A percentile compares a stretch with the other conserved stretches of the same genome.
phyloP scores from a whole-genome alignment of 1,139 yeast genomes.

The Candida freyschussii region DNA sequence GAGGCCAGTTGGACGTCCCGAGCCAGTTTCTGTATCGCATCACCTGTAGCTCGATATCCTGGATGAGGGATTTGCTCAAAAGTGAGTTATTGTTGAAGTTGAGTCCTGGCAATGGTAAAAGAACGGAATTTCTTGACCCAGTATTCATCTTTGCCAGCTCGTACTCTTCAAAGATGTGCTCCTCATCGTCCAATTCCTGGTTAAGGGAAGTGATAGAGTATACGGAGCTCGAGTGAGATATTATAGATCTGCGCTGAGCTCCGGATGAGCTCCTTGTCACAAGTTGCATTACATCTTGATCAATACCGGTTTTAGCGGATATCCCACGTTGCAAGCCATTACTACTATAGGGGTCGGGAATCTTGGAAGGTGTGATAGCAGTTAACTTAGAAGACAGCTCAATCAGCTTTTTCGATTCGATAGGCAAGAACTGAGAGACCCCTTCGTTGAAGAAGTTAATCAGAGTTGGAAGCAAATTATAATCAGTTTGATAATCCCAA shows the following conservation, averaged over 20 bases:
- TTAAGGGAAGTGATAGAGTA: conserved; percentile 28
- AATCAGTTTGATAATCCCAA: conserved; percentile 68
- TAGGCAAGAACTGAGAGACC: conserved; percentile 49
- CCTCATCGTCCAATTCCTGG: conserved; percentile 30
- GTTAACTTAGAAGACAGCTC: conserved; percentile 56
- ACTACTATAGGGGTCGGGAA: conserved; percentile 21
- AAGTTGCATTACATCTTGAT: conserved; percentile 33
- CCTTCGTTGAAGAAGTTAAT: conserved; percentile 78
- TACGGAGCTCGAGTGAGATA: conserved; percentile 28
- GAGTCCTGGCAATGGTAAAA: conserved; percentile 30
- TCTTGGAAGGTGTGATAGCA: conserved; percentile 22
- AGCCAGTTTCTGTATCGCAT: conserved; percentile 25
- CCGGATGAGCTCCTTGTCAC: conserved; percentile 37
- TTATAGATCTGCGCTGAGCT: conserved; percentile 24
- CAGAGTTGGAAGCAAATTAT: conserved; percentile 57
- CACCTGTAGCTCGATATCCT: conserved; percentile 29
- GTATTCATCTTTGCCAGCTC: conserved; percentile 32
- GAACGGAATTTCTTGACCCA: conserved; percentile 27
- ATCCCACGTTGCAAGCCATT: conserved; percentile 5
- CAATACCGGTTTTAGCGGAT: conserved; percentile 11
- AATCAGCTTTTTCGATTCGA: conserved; percentile 57
- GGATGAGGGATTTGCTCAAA: conserved; percentile 28
- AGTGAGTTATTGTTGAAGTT: conserved; percentile 28
- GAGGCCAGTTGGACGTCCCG: conserved; percentile 20
- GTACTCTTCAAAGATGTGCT: conserved; percentile 33